Evolutionary conservation across 2,329 filamentous ascomycete genomes (phyloP).

Genomic region (Paracoccidioides brasiliensis): DNA sequence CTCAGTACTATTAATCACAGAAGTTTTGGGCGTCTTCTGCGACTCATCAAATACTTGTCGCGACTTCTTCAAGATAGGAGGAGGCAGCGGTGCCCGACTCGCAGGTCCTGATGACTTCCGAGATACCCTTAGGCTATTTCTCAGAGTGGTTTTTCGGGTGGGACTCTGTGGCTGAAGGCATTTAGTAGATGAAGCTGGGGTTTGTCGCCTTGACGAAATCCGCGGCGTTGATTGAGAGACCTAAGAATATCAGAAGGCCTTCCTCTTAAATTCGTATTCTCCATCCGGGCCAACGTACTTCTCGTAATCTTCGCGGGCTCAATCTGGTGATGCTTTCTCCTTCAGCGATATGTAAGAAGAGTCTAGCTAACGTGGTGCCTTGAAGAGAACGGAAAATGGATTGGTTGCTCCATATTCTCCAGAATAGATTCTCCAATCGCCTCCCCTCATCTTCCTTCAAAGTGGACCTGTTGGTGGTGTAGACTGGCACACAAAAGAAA

Average conservation of each 20-base stretch:
- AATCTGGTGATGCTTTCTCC: conserved; percentile 14
- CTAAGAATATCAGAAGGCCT: conserved; percentile 1
- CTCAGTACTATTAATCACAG: conserved; percentile 20
- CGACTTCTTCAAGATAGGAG: conserved; percentile 31
- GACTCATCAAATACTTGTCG: conserved; percentile 17
- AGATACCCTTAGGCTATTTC: not conserved
- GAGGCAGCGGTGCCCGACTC: conserved; percentile 15
- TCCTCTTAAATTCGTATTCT: not conserved
- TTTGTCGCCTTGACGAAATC: not conserved
- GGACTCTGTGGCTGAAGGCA: not conserved
- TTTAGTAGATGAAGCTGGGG: not conserved
- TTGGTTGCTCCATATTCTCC: conserved; percentile 38
- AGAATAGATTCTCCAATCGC: conserved; percentile 41
- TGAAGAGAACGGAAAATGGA: conserved; percentile 25
- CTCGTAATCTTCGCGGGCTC: conserved; percentile 10
- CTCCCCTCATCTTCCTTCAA: conserved; percentile 29
- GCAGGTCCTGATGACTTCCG: conserved; percentile 5
- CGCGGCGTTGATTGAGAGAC: not conserved
- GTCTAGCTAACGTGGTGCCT: conserved; percentile 26
- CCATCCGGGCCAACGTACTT: conserved; percentile 4
- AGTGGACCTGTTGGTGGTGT: conserved; percentile 32
- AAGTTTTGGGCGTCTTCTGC: conserved; percentile 7
- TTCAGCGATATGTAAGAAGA: conserved; percentile 34
- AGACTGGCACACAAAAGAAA: conserved; percentile 24
- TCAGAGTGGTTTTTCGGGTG: conserved; percentile 1